Evolutionary conservation across 441 rosid species (phyloP).

Genomic region (Erodium trifolium): DNA sequence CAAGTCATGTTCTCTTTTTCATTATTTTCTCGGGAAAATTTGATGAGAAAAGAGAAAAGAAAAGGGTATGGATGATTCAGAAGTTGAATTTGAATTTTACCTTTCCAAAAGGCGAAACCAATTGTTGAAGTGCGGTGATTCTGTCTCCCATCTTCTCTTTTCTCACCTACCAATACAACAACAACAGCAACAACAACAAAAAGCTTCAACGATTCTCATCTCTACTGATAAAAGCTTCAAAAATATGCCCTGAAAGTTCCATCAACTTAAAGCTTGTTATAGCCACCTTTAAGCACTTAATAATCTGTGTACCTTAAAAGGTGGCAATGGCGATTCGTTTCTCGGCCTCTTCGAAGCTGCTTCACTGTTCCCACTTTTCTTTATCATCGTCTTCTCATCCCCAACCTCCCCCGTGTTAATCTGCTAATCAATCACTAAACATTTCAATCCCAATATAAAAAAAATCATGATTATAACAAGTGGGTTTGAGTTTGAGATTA

Average conservation of each 20-base stretch:
- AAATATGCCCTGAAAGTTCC: neutral
- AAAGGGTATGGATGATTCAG: conserved; percentile 12
- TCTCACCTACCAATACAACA: conserved; percentile 52
- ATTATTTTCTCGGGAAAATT: conserved; percentile 15
- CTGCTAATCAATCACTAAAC: neutral
- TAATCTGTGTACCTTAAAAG: conserved; percentile 62
- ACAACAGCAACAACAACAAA: conserved; percentile 19
- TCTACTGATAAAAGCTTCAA: conserved; percentile 9
- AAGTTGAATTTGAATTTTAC: conserved; percentile 28
- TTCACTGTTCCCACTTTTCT: conserved; percentile 50
- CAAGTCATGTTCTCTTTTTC: too few species aligned
- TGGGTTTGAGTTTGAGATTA: too few species aligned
- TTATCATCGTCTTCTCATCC: conserved; percentile 9
- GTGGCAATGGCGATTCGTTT: conserved; percentile 71
- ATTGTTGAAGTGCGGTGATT: conserved; percentile 99
- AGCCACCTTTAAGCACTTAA: too few species aligned
- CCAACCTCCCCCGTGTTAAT: conserved; percentile 35
- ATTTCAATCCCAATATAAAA: too few species aligned
- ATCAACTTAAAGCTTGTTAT: neutral
- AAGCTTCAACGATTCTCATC: conserved; percentile 19
- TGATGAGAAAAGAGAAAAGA: conserved; percentile 18
- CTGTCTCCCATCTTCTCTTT: conserved; percentile 99
- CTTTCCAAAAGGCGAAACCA: conserved; percentile 99
- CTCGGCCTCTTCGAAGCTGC: conserved; percentile 59
- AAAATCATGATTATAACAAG: neutral